Evolutionary conservation across 176 grass and related monocot species (phyloP).

Genomic region (Phoenix roebelenii): DNA sequence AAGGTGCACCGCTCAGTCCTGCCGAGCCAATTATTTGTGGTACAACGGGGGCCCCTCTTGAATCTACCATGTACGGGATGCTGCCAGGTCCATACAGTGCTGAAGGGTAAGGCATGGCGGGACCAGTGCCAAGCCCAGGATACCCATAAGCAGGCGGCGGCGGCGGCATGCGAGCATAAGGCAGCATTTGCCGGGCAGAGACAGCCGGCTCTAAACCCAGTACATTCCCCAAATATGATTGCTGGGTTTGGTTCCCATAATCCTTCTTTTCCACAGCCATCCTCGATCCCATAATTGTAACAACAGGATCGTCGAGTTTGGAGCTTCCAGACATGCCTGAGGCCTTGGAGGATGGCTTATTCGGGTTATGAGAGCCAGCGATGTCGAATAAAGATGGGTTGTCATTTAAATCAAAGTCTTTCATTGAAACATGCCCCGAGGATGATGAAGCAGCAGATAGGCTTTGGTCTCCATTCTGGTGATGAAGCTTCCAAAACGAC

Average conservation of each 20-base stretch:
- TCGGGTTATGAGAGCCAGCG: constrained; percentile 10
- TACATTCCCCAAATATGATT: constrained; percentile 26
- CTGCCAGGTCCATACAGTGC: background rate
- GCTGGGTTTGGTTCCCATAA: constrained; percentile 25
- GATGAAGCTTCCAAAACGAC: constrained; percentile 28
- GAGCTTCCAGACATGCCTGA: constrained; percentile 9
- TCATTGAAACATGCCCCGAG: constrained; percentile 35
- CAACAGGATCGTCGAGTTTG: constrained; percentile 17
- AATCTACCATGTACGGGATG: constrained; percentile 2
- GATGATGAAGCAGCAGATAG: constrained; percentile 34
- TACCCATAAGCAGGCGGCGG: constrained; percentile 22
- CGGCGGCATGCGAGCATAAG: constrained; percentile 18
- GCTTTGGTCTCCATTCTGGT: constrained; percentile 20
- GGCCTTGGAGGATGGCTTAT: constrained; percentile 23
- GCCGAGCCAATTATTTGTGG: background rate
- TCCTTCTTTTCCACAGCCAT: constrained; percentile 30
- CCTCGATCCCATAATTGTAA: constrained; percentile 54
- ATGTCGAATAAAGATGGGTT: constrained; percentile 28
- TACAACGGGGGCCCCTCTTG: background rate
- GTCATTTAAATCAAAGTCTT: constrained; percentile 73
- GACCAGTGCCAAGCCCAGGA: constrained; percentile 1
- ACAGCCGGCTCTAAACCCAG: constrained; percentile 21
- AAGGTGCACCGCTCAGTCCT: background rate
- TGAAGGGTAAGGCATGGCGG: background rate
- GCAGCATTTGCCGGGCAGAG: constrained; percentile 17